These are phyloP conservation scores for Cymbopogon flexuosus DNA, from an alignment of 202 grass and related monocot species.

Conservation along the genomic window DNA sequence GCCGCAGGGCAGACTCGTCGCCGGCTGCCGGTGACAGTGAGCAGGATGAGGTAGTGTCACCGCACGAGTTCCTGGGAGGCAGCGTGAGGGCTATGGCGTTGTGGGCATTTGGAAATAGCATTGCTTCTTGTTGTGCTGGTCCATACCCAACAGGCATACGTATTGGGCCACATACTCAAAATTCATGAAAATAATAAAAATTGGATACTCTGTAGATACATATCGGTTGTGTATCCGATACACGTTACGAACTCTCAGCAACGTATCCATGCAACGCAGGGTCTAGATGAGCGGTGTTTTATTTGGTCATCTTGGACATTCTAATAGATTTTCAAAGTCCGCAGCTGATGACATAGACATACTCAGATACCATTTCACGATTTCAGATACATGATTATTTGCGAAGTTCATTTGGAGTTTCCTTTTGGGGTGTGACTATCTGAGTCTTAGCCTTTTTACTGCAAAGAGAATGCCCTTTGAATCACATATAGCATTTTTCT, in stretches of 20 bases:
- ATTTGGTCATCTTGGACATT: constrained; percentile 17
- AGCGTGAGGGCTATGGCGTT: neutral
- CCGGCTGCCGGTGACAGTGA: neutral
- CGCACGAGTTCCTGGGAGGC: neutral
- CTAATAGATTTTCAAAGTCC: constrained; percentile 10
- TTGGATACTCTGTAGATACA: neutral
- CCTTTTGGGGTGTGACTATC: neutral
- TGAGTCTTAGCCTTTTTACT: neutral
- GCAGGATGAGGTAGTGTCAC: neutral
- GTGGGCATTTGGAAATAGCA: neutral
- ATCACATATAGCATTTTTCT: constrained; percentile 28
- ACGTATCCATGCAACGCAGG: neutral
- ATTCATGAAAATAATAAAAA: neutral
- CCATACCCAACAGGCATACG: neutral
- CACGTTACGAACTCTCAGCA: neutral
- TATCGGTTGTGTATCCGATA: neutral
- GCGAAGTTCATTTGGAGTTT: constrained; percentile 1
- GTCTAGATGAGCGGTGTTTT: neutral
- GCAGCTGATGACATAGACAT: constrained; percentile 24
- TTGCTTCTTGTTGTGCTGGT: neutral
- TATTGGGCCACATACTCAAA: neutral
- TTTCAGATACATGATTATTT: neutral
- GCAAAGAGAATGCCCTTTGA: neutral
- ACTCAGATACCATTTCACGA: neutral
- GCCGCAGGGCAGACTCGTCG: neutral